Evolutionary conservation across 1,139 yeast species (phyloP), one percentile per base, ranked within the genome.

Genomic region (Nakaseomyces nivariensis): DNA sequence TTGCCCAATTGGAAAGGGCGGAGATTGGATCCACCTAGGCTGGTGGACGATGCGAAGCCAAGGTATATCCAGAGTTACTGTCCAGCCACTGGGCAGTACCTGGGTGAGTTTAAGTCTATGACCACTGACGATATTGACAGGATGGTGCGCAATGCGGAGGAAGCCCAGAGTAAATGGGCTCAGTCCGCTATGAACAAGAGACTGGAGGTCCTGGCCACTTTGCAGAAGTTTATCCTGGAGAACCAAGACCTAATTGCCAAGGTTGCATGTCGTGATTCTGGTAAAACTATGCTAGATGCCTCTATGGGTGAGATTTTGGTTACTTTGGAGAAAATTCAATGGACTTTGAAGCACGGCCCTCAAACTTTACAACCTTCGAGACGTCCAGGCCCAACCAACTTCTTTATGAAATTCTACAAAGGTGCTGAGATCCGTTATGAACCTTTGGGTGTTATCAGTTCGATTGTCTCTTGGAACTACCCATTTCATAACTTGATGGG

Each of bases 241-340:
- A 83, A 92, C 66, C 98, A 92, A 66, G 92, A 84, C 50, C 81
- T 82, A 48, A 79, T 92, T 47, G 96, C 96, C 4, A 74, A 95
- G 47, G 84, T 92, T 7, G 97, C 97, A 0, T 92, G 97, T 67
- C 76, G 97, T 58, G 98, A 92, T 64, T 85, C 96, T 31, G 98
- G 98, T 36, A 92, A 92, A 66, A 90, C 98, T 2, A 82, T 85
- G 81, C 73, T 92, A 44, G 97, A 92, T 70, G 97, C 98, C 2
- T 83, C 92, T 51, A 82, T 92, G 84, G 98, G 98, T 44, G 98
- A 92, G 64, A 82, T 85, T 40, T 77, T 92, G 79, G 97, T 89
- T 9, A 90, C 97, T 0, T 73, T 90, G 56, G 98, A 92, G 65
- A 92, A 92, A 67, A 71, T 90, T 59, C 82, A 83, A 58, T 92